A percentile compares a stretch with the other conserved stretches of the same genome.
Evolutionary conservation across 495 filamentous ascomycete species (phyloP).

Genomic region (Hypomontagnella submonticulosa): DNA sequence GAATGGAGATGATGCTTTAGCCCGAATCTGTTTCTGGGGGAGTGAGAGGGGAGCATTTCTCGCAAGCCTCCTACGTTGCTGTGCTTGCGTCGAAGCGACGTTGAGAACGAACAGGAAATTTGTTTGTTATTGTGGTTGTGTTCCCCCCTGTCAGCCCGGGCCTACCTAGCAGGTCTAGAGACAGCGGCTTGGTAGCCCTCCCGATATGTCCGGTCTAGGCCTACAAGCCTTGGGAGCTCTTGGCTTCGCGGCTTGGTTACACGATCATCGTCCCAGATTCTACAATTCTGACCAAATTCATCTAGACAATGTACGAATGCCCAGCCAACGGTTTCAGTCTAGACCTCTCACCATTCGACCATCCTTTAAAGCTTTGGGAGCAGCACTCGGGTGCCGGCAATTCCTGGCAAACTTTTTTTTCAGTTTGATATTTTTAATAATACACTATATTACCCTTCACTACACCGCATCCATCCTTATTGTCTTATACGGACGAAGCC

Average conservation of each 20-base stretch:
- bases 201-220: conserved; percentile 26
- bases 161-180: conserved; percentile 9
- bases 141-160: conserved; percentile 10
- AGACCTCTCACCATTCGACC: conserved; percentile 29
- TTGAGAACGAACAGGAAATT: conserved; percentile 21
- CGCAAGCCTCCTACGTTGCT: conserved; percentile 33
- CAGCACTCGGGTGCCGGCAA: conserved; percentile 17
- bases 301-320: no score
- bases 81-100: conserved; percentile 22
- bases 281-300: conserved; percentile 38
- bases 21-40: conserved; percentile 6
- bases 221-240: neutral
- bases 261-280: conserved; percentile 37
- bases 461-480: conserved; percentile 13
- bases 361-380: conserved; percentile 28
- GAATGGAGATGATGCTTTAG: conserved; percentile 21
- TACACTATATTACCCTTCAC: neutral
- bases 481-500: conserved; percentile 3
- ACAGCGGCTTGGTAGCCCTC: conserved; percentile 16
- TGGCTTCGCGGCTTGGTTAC: conserved; percentile 21
- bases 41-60: neutral
- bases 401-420: conserved; percentile 28
- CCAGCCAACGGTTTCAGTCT: conserved; percentile 40
- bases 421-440: neutral
- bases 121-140: conserved; percentile 16